Evolutionary conservation across 352 stramenopile species (phyloP).

Genomic region (Halophytophthora polymorphica): DNA sequence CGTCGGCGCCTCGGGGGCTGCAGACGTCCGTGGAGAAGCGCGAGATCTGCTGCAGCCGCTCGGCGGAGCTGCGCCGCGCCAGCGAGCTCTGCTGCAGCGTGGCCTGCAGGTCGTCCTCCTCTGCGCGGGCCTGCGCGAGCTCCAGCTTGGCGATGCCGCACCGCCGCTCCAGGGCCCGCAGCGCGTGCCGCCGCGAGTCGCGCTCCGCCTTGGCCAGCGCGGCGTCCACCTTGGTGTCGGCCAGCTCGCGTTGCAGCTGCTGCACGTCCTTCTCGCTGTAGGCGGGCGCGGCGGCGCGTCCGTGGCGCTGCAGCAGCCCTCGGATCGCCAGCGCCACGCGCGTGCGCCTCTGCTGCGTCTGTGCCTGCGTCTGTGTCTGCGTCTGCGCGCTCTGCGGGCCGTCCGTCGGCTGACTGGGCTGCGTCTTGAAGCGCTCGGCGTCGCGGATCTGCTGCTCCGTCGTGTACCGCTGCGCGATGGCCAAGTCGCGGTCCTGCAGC

Average conservation of each 20-base stretch:
- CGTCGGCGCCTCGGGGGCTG: too few species aligned
- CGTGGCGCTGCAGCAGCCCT: slow-evolving; percentile 14
- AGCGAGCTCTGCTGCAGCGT: slow-evolving; percentile 47
- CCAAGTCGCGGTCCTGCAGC: slow-evolving; percentile 66
- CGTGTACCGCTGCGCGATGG: slow-evolving; percentile 70
- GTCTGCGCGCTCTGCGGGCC: too few species aligned
- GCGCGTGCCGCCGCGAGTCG: slow-evolving; percentile 55
- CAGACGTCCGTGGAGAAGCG: slow-evolving; percentile 37
- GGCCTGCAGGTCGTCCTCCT: slow-evolving; percentile 62
- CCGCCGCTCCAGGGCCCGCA: slow-evolving; percentile 60
- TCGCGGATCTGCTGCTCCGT: slow-evolving; percentile 66
- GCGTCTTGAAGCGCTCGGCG: slow-evolving; percentile 48
- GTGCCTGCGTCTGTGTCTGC: slow-evolving; percentile 11
- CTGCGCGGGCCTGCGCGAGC: slow-evolving; percentile 51
- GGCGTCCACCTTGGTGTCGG: slow-evolving; percentile 58
- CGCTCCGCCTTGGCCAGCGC: slow-evolving; percentile 56
- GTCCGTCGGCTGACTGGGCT: too few species aligned
- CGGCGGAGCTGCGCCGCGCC: slow-evolving; percentile 41
- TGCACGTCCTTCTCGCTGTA: slow-evolving; percentile 56
- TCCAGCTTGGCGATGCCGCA: slow-evolving; percentile 59
- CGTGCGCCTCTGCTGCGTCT: slow-evolving; percentile 13
- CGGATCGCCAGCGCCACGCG: slow-evolving; percentile 18
- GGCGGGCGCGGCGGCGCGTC: slow-evolving; percentile 16
- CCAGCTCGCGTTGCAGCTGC: slow-evolving; percentile 58
- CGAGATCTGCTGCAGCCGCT: slow-evolving; percentile 62